Conservation (phyloP, 2,329 filamentous ascomycete species). For the Fusarium temperatum region DNA sequence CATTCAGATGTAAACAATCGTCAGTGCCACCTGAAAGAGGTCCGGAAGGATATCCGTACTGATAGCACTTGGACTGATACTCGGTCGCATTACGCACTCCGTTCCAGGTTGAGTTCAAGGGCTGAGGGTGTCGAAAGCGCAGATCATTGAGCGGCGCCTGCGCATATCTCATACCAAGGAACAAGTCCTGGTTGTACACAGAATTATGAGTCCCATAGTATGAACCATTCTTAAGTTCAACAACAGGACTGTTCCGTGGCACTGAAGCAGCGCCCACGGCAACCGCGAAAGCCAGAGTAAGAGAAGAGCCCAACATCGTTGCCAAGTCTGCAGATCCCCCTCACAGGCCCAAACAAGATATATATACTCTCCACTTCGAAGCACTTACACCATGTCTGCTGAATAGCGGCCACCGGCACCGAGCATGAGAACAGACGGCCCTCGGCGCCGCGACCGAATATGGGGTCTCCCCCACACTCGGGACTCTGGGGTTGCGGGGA, state of each 20-base stretch:
- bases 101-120: constrained; percentile 20
- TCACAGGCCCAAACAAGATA: neutral
- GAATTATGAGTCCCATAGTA: constrained; percentile 21
- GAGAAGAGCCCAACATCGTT: constrained; percentile 1
- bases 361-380: neutral
- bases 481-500: constrained; percentile 11
- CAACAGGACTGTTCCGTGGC: neutral
- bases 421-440: neutral
- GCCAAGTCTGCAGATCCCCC: neutral
- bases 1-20: constrained; percentile 24
- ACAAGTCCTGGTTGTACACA: constrained; percentile 21
- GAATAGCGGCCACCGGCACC: constrained; percentile 11
- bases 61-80: constrained; percentile 23
- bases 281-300: neutral
- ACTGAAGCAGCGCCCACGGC: neutral
- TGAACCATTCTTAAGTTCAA: constrained; percentile 18
- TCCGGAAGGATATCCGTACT: constrained; percentile 17
- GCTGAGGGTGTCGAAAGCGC: constrained; percentile 21
- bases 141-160: constrained; percentile 23
- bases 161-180: constrained; percentile 27
- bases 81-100: constrained; percentile 21
- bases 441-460: constrained; percentile 22
- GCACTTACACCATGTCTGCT: neutral
- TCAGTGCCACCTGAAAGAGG: constrained; percentile 16
- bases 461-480: constrained; percentile 12